Conservation (phyloP, 1,284 basidiomycete species). For the Leccinum discolor region DNA sequence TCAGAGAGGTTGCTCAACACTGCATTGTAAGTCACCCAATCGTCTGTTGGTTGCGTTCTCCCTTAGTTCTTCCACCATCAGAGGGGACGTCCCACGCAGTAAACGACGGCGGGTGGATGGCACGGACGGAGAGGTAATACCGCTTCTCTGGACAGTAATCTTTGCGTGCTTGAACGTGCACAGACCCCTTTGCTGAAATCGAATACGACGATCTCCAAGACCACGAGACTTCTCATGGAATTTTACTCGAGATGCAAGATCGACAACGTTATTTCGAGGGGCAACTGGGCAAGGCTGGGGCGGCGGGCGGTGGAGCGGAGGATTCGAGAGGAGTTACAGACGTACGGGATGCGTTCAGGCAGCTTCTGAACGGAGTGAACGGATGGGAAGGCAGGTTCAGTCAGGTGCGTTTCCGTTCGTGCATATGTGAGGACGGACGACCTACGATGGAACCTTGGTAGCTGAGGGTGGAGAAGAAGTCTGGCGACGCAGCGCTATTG, state of each 20-base stretch:
- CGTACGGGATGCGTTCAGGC: conserved; percentile 44
- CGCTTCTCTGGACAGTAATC: conserved; percentile 10
- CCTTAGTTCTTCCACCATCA: conserved; percentile 25
- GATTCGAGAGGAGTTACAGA: conserved; percentile 38
- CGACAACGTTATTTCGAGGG: conserved; percentile 77
- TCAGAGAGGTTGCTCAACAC: conserved; percentile 86
- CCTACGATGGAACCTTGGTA: conserved; percentile 5
- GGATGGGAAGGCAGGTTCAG: conserved; percentile 62
- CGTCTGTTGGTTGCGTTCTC: background rate
- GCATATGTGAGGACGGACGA: background rate
- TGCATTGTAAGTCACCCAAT: conserved; percentile 53
- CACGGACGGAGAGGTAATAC: conserved; percentile 34
- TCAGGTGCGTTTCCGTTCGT: conserved; percentile 42
- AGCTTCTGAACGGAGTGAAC: conserved; percentile 46
- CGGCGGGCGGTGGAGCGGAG: conserved; percentile 23
- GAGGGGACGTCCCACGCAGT: conserved; percentile 55
- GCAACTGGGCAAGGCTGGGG: conserved; percentile 41
- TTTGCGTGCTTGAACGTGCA: background rate
- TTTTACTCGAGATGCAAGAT: conserved; percentile 84
- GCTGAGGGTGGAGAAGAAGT: conserved; percentile 67
- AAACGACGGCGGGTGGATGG: conserved; percentile 61
- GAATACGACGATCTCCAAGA: conserved; percentile 88
- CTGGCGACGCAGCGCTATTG: conserved; percentile 65
- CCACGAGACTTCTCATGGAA: conserved; percentile 61
- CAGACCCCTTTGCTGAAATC: conserved; percentile 66